Percentiles rank a stretch among this genome's conserved stretches.
Evolutionary conservation across 192 early-diverging fungal species (phyloP).

Genomic region (Lunasporangiospora selenospora): DNA sequence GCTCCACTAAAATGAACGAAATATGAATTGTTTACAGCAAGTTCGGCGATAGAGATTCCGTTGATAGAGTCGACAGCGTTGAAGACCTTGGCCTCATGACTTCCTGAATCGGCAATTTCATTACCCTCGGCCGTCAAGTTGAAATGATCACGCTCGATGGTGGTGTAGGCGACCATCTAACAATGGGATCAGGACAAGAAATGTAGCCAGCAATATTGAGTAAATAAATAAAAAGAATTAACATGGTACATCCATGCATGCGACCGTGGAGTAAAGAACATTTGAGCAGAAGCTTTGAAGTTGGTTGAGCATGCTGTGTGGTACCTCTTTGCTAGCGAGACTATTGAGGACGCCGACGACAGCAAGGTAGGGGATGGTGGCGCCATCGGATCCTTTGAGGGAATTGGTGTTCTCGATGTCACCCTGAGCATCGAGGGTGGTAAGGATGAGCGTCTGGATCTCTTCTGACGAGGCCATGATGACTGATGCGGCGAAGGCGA

Average conservation of each 20-base stretch:
- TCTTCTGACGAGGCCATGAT: slow-evolving; percentile 52
- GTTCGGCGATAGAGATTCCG: slow-evolving; percentile 86
- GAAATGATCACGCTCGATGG: slow-evolving; percentile 83
- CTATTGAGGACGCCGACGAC: slow-evolving; percentile 87
- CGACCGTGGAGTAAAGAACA: neutral
- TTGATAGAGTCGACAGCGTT: slow-evolving; percentile 79
- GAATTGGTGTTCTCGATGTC: slow-evolving; percentile 74
- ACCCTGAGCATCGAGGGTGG: slow-evolving; percentile 71
- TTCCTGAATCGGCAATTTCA: slow-evolving; percentile 85
- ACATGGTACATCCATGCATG: neutral
- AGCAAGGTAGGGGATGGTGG: slow-evolving; percentile 67
- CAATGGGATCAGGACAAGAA: too few species aligned
- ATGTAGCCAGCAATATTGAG: too few species aligned
- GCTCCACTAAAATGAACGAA: neutral
- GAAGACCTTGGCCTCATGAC: slow-evolving; percentile 94
- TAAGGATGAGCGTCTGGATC: slow-evolving; percentile 65
- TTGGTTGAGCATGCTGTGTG: too few species aligned
- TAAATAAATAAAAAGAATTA: slow-evolving; percentile 5
- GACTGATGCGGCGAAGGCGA: neutral
- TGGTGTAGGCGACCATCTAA: slow-evolving; percentile 83
- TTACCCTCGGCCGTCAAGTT: slow-evolving; percentile 88
- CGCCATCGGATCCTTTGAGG: slow-evolving; percentile 60
- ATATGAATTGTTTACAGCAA: slow-evolving; percentile 61
- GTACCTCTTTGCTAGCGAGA: slow-evolving; percentile 88
- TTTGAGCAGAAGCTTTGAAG: neutral